Evolutionary conservation across 805 yeast genomes (phyloP).

Genomic region (Lipomyces starkeyi): DNA sequence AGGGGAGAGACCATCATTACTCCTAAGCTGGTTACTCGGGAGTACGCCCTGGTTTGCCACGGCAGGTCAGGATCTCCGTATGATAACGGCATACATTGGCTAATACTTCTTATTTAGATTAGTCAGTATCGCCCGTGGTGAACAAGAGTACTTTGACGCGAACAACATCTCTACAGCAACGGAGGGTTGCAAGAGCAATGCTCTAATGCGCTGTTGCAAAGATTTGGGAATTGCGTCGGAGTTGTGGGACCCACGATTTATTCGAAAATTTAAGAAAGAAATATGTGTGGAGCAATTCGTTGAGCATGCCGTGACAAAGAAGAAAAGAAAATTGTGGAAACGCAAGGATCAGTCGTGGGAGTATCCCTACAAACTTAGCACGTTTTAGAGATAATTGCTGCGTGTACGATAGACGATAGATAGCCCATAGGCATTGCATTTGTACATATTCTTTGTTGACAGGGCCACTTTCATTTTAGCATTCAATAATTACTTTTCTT

Average conservation of each 20-base stretch:
- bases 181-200: slow-evolving; percentile 96
- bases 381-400: slow-evolving; percentile 1
- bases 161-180: slow-evolving; percentile 92
- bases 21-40: slow-evolving; percentile 77
- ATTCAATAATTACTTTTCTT: not conserved
- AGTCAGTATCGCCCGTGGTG: slow-evolving; percentile 93
- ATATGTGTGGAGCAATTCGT: slow-evolving; percentile 83
- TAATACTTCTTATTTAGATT: slow-evolving; percentile 44
- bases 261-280: slow-evolving; percentile 66
- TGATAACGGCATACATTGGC: not conserved
- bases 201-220: slow-evolving; percentile 96
- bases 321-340: slow-evolving; percentile 85
- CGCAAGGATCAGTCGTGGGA: slow-evolving; percentile 81
- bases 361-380: slow-evolving; percentile 71
- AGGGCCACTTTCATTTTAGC: not conserved
- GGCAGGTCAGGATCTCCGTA: slow-evolving; percentile 58
- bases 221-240: slow-evolving; percentile 97
- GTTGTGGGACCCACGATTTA: slow-evolving; percentile 95
- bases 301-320: slow-evolving; percentile 80
- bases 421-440: not conserved
- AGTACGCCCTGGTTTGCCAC: slow-evolving; percentile 83
- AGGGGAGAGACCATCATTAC: slow-evolving; percentile 83
- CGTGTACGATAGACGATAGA: not conserved
- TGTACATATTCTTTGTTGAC: not conserved
- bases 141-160: slow-evolving; percentile 87